Base-by-base conservation (phyloP, 257 asterid species). In the Nicotiana noctiflora region DNA sequence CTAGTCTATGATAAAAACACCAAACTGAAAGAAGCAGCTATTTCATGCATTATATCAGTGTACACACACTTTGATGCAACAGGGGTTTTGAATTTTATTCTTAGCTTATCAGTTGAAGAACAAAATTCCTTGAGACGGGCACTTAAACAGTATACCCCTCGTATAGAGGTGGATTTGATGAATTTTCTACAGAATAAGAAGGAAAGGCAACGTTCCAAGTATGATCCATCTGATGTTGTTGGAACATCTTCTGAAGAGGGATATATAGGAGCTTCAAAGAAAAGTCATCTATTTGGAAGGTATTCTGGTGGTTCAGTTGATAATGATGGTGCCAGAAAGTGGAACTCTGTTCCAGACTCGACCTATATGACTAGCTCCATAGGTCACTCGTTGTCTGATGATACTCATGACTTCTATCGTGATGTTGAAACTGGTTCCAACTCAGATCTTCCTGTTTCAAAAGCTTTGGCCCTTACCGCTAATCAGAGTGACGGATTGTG, bases 171-270 rank as follows among this genome's bases (percentile, higher is more conserved):
- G 74, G 99, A 96, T 65, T 84, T 96, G 90, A 91, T 96, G 97
- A 96, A 92, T 87, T 94, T 89, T 89, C 85, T 96, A 76, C 99
- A 96, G 83, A 92, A 88, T 90, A 96, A 96, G 92, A 95, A 90
- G 90, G 99, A 95, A 86, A 90, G 90, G 65, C 86, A 83, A 25
- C 99, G 98, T 32, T 89, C 93, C 51, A 96, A 96, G 89, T 93
- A 91, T 17, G 99, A 96, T 89, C 94, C 93, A 14, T 90, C 92
- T 84, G 98, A 94, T 88, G 77, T 86, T 77, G 90, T 93, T 75
- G 99, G 98, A 82, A 90, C 98, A 80, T 92, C 95, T 37, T 96
- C 98, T 56, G 99, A 96, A 82, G 99, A 94, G 74, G 99, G 98
- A 46, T 93, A 89, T 83, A 64, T 81, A 80, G 98, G 90, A 82